Evolutionary conservation across 2,329 filamentous ascomycete genomes (phyloP), one percentile per base, ranked within the genome.

Genomic region (Exophiala sideris): DNA sequence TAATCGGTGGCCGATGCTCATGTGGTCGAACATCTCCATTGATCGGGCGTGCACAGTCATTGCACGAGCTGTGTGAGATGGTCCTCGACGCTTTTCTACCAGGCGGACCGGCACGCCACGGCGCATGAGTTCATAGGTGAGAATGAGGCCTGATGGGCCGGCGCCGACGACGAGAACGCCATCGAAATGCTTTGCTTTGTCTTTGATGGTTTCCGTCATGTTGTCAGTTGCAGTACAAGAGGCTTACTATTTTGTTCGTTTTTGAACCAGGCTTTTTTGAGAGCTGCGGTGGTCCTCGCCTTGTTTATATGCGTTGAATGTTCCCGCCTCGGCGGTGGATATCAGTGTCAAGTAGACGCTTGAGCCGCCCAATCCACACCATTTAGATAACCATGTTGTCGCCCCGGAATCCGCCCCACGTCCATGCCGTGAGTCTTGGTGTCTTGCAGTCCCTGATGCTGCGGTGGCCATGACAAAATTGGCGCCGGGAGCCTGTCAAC

Each of bases 1-100:
- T 12, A 45, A 14, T 33, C 42, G 42, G 18, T 24, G 42, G 20
- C 20, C 42, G n/a, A 45, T 33, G 42, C 42, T 33, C 42, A 45
- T 45, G n/a, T 33, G 42, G 42, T 45, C 42, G 42, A 45, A 45
- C 42, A 45, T 45, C 16, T 45, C 42, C 42, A 45, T 45, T 21
- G 42, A 29, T 3, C 42, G 42, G 11, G 42, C 42, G 16, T 45
- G 42, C 7, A 32, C 21, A 10, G 42, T 45, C 42, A 42, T 42
- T 20, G 40, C 40, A 16, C 40, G 40, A n/a, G 40, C 40, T 16
- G 40, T 42, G 18, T 42, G 42, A 29, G 42, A 45, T 9, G 42
- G 42, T 16, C 42, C 42, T 24, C n/a, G 21, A 7, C 42, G 42
- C 24, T 45, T 45, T 33, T 45, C 42, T 3, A 45, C 42, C 20